Conservation (phyloP, 2,329 filamentous ascomycete genomes). For the Metarhizium sp. region DNA sequence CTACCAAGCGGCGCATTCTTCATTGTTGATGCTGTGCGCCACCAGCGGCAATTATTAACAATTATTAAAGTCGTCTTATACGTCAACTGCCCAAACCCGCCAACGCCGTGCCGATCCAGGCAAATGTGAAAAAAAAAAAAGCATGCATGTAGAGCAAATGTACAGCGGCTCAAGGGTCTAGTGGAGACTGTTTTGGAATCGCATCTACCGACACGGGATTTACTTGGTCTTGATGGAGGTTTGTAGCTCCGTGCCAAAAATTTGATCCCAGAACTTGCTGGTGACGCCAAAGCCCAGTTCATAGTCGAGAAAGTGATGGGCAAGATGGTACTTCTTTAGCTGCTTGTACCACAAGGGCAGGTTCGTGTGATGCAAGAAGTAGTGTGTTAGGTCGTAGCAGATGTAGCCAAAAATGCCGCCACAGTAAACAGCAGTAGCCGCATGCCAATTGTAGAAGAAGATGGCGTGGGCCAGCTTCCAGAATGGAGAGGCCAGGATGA, state of each 20-base stretch:
- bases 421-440: conserved; percentile 68
- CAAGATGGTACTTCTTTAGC: conserved; percentile 94
- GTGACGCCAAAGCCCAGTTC: conserved; percentile 97
- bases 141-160: conserved; percentile 8
- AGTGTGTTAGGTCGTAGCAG: conserved; percentile 95
- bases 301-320: conserved; percentile 96
- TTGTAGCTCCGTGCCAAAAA: conserved; percentile 81
- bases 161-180: not conserved
- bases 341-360: conserved; percentile 82
- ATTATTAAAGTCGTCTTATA: not conserved
- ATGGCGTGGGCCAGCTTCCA: conserved; percentile 81
- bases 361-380: conserved; percentile 94
- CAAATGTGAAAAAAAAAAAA: not conserved
- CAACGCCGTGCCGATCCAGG: conserved; percentile 6
- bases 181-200: not conserved
- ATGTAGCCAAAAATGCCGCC: conserved; percentile 94
- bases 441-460: conserved; percentile 79
- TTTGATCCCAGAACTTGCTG: conserved; percentile 85
- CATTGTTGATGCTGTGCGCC: not conserved
- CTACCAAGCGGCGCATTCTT: not conserved
- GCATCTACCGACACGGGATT: not conserved
- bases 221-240: conserved; percentile 25
- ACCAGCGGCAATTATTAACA: not conserved
- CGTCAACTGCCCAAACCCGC: not conserved
- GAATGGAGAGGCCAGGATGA: conserved; percentile 77